Base-by-base conservation (phyloP, 1,284 basidiomycete species). In the Pascua guehoae region DNA sequence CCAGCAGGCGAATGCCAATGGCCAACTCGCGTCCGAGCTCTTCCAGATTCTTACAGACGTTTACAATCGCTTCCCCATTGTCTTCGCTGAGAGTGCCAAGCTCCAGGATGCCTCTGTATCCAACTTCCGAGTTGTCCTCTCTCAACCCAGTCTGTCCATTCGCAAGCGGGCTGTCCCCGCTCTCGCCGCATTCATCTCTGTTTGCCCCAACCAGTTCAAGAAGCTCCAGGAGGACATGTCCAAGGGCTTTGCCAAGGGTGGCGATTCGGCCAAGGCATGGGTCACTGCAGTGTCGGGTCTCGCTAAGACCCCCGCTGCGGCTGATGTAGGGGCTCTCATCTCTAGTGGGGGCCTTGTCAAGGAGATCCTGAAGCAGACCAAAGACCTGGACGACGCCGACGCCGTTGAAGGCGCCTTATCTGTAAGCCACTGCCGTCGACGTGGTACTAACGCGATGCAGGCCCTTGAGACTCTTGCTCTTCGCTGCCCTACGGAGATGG, bases 31-130 rank as follows among this genome's bases (percentile, higher is more conserved):
- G 88, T 62, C 96, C 51, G 94, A 97, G 75, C 89, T 89, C 0
- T 82, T 97, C 12, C 88, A 93, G 43, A 93, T 95, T 56, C 81
- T 98, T 16, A 87, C 90, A 10, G 95, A 97, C 71, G 84, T 98
- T 60, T 90, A 94, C 72, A 83, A 83, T 59, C 87, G 93, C 44
- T 95, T 95, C 81, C 88, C 88, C 12, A 78, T 81, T 40, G 57
- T 88, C 60, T 78, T 91, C n/a, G 78, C 85, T 5, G 80, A 82
- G 55, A 80, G 84, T 7, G 72, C 66, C 1, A 52, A 66, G 5
- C 63, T 83, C 0, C 81, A 83, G 57, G 68, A 68, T 14, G 69
- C 85, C 15, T 87, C 90, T 4, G 80, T 96, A 12, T 74, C 81
- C 12, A 84, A 87, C 15, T 83, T 96, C 47, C 84, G 86, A 0